phyloP scores from a whole-genome alignment of 2,329 filamentous ascomycete genomes.

The Karstenula rhodostoma region DNA sequence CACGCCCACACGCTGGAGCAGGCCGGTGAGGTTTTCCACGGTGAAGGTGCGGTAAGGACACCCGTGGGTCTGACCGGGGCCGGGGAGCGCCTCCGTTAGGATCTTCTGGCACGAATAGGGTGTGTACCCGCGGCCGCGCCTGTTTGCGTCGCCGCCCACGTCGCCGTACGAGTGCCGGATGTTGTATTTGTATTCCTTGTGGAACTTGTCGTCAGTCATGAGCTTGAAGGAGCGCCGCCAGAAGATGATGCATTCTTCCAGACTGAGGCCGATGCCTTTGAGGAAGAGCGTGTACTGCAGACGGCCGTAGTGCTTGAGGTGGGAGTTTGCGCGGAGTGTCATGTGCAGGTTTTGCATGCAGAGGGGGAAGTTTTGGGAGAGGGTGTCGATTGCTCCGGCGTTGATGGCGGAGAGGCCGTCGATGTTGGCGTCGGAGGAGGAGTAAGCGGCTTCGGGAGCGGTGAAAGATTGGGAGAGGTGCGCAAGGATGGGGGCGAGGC shows the following conservation, averaged over 20 bases:
- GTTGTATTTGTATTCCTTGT: conserved; percentile 98
- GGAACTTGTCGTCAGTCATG: conserved; percentile 92
- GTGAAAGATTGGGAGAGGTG: conserved; percentile 97
- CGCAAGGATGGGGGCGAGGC: conserved; percentile 76
- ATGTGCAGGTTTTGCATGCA: conserved; percentile 95
- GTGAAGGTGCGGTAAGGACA: conserved; percentile 95
- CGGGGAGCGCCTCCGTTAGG: conserved; percentile 84
- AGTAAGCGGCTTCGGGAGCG: conserved; percentile 85
- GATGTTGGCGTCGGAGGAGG: conserved; percentile 73
- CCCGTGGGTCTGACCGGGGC: conserved; percentile 89
- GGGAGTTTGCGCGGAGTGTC: conserved; percentile 83
- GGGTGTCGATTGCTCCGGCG: conserved; percentile 72
- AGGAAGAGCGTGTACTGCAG: conserved; percentile 96
- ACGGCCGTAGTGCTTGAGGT: conserved; percentile 92
- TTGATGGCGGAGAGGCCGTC: conserved; percentile 73
- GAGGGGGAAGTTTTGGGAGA: conserved; percentile 83
- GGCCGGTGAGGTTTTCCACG: conserved; percentile 79
- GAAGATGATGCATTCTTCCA: conserved; percentile 93
- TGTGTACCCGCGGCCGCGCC: conserved; percentile 85
- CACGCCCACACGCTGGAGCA: conserved; percentile 82
- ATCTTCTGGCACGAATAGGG: conserved; percentile 97
- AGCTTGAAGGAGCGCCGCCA: conserved; percentile 89
- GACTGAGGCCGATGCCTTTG: conserved; percentile 88
- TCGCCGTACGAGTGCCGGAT: conserved; percentile 95
- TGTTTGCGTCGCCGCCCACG: conserved; percentile 89